phyloP scores from a whole-genome alignment of 1,284 basidiomycete species.

The Moesziomyces sp. region DNA sequence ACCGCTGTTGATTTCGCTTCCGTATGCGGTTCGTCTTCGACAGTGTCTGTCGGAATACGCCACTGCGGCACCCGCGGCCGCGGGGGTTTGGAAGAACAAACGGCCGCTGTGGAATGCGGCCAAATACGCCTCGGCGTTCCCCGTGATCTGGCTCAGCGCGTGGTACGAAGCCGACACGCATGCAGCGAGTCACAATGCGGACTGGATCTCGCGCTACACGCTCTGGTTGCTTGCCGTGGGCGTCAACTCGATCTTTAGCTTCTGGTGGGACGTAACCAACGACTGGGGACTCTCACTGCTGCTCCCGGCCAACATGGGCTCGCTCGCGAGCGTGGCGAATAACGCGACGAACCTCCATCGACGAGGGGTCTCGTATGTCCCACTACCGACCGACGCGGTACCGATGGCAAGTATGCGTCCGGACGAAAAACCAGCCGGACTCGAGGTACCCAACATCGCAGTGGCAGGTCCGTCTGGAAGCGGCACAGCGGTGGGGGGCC shows the following conservation, averaged over 20 bases:
- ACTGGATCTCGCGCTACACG: constrained; percentile 22
- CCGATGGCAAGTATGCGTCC: constrained; percentile 17
- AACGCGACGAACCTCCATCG: constrained; percentile 33
- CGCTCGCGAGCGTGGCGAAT: constrained; percentile 15
- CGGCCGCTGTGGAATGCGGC: constrained; percentile 87
- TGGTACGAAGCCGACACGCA: constrained; percentile 47
- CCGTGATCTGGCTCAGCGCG: constrained; percentile 81
- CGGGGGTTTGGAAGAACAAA: constrained; percentile 65
- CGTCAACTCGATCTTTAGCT: constrained; percentile 92
- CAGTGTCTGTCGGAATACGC: constrained; percentile 90
- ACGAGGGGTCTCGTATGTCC: constrained; percentile 26
- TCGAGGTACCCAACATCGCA: constrained; percentile 8
- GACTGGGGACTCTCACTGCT: constrained; percentile 94
- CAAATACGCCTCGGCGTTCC: constrained; percentile 96
- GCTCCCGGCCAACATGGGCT: constrained; percentile 53
- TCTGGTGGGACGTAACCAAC: constrained; percentile 99
- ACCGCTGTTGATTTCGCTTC: constrained; percentile 86
- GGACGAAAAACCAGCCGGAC: constrained; percentile 15
- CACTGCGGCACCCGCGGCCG: constrained; percentile 5
- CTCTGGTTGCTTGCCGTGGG: constrained; percentile 80
- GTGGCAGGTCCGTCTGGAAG: constrained; percentile 4
- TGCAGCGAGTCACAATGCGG: constrained; percentile 10
- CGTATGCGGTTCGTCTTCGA: constrained; percentile 88
- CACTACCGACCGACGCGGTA: constrained; percentile 19
- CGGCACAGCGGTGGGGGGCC: background rate